These are phyloP conservation scores for Tripterygium wilfordii DNA, from an alignment of 177 flowering plant genomes.

Conservation along the genomic window DNA sequence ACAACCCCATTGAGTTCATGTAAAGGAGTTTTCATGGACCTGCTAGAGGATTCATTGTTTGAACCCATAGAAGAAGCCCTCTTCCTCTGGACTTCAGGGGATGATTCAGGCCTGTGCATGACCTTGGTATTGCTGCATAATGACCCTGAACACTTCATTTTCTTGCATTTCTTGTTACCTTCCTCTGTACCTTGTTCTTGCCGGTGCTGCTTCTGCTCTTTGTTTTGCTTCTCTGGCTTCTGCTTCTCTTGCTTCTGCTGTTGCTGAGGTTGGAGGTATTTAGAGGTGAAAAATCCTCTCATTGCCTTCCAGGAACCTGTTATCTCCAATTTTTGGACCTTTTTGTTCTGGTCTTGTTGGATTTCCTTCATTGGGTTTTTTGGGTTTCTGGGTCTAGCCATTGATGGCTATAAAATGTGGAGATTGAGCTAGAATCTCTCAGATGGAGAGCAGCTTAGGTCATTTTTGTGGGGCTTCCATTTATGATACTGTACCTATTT, in stretches of 20 bases:
- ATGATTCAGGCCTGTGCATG: constrained; percentile 62
- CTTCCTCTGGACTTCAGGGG: constrained; percentile 45
- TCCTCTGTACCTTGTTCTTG: constrained; percentile 14
- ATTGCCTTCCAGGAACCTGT: constrained; percentile 62
- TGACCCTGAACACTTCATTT: constrained; percentile 69
- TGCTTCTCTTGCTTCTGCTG: constrained; percentile 12
- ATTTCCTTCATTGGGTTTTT: constrained; percentile 30
- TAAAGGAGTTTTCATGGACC: constrained; percentile 45
- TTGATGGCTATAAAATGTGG: no score
- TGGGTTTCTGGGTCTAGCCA: constrained; percentile 45
- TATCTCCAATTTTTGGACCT: constrained; percentile 26
- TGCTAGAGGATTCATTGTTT: constrained; percentile 27
- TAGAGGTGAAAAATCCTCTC: constrained; percentile 57
- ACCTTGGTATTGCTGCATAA: constrained; percentile 75
- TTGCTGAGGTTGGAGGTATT: constrained; percentile 27
- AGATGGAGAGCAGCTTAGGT: no score
- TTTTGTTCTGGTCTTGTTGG: constrained; percentile 24
- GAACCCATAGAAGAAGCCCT: constrained; percentile 21
- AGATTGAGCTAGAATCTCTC: no score
- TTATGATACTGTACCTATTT: no score
- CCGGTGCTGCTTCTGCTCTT: constrained; percentile 12
- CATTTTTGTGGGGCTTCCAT: no score
- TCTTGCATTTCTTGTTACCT: constrained; percentile 47
- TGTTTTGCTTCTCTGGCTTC: constrained; percentile 1
- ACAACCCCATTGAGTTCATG: constrained; percentile 29